Evolutionary conservation across 192 early-diverging fungal species (phyloP), one percentile per base, ranked within the genome.

Genomic region (Podochytrium sp.): DNA sequence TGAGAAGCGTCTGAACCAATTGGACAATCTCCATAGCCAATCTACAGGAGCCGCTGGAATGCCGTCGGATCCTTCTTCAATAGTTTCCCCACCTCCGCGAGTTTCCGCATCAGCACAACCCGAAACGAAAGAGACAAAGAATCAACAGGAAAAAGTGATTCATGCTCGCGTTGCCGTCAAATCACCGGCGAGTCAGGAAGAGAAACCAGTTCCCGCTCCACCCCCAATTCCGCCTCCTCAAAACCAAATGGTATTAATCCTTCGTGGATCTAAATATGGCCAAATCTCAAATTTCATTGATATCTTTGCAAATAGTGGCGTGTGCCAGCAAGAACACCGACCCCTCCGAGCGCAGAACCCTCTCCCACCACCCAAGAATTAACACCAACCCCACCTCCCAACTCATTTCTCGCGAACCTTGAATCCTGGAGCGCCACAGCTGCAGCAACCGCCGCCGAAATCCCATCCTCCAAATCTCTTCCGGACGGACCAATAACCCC

Each of bases 401-500:
- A 62, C 16, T 39, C 30, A 3, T 62, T 62, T 38, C 60, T 62
- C 20, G 16, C 34, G 7, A 20, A 16, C 18, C 37, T 62, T 30
- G 18, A 62, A 39, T 23, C 60, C 18, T 62, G 60, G 60, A 62
- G 33, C 14, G 16, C 60, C 30, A 37, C 35, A 16, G 60, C 60
- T 37, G 27, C 60, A 41, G 37, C 55, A 3, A 27, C 34, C 37
- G 60, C 60, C 16, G 60, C 60, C 1, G 60, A 62, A 39, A 39
- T 62, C 34, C 35, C 60, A 38, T 62, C 60, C 10, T 62, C 60
- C 12, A 38, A 33, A 18, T 38, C 30, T 2, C 60, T 62, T 1
- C 60, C 60, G 16, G 14, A 62, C 20, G 60, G 60, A 1, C 53
- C 53, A 27, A 56, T 37, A 39, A 62, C 60, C 18, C 60, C 60